Percentiles rank a stretch among this genome's conserved stretches.
Evolutionary conservation across 345 rosid species (phyloP).

Genomic region (Lumnitzera littorea): DNA sequence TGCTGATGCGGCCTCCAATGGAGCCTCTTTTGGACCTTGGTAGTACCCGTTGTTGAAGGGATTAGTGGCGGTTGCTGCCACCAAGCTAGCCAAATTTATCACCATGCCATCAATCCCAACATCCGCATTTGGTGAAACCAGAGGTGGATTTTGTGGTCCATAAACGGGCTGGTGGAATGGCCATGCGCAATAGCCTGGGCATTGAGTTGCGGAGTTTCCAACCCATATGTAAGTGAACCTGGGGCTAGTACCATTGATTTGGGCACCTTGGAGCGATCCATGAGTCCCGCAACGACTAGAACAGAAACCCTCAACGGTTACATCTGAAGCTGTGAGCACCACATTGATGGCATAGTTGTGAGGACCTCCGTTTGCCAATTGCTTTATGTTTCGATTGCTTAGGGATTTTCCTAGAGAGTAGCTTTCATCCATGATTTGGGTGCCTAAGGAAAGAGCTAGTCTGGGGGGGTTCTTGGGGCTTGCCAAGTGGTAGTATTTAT

Average conservation of each 20-base stretch:
- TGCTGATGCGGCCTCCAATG: constrained; percentile 15
- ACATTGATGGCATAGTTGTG: constrained; percentile 26
- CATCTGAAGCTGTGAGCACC: constrained; percentile 33
- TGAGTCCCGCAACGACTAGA: constrained; percentile 28
- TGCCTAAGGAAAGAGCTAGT: constrained; percentile 37
- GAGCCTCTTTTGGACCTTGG: constrained; percentile 14
- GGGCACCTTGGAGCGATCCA: constrained; percentile 5
- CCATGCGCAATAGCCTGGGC: constrained; percentile 25
- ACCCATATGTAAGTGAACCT: constrained; percentile 17
- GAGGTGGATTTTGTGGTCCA: constrained; percentile 17
- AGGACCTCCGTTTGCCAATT: constrained; percentile 50
- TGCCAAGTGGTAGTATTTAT: constrained; percentile 31
- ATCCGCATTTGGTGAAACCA: constrained; percentile 16
- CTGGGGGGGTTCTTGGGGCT: constrained; percentile 18
- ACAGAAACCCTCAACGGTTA: constrained; percentile 27
- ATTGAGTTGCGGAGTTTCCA: constrained; percentile 19
- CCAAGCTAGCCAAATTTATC: constrained; percentile 15
- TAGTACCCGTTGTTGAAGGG: constrained; percentile 17
- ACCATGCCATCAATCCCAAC: constrained; percentile 20
- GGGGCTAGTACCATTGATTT: not conserved
- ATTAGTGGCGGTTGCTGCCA: constrained; percentile 17
- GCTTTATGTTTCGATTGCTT: constrained; percentile 30
- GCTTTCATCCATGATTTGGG: constrained; percentile 38
- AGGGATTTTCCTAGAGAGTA: constrained; percentile 62
- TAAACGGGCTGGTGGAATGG: constrained; percentile 24